These are phyloP conservation scores for Picochlorum sp. DNA, from an alignment of 139 green algal genomes.

Conservation along the genomic window DNA sequence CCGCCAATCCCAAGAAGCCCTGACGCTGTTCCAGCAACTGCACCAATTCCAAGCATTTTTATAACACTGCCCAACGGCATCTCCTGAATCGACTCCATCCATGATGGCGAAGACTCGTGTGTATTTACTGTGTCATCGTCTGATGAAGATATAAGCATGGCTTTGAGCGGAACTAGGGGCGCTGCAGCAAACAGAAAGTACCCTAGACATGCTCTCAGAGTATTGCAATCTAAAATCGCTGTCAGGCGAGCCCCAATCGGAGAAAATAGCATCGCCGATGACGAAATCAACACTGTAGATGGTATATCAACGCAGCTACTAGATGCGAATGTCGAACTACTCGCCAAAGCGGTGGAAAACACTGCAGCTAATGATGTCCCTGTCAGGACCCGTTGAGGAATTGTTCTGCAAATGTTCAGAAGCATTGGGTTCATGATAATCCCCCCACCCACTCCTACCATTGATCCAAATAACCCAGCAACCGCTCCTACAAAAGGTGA, in stretches of 20 bases:
- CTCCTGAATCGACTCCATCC: not conserved
- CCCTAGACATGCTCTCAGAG: conserved; percentile 34
- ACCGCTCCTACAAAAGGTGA: conserved; percentile 26
- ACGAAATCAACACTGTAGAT: conserved; percentile 44
- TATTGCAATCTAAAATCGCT: conserved; percentile 32
- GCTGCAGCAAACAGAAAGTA: conserved; percentile 60
- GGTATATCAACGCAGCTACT: conserved; percentile 41
- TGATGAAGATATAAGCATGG: no score
- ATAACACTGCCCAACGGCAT: conserved; percentile 14
- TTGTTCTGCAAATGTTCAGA: conserved; percentile 43
- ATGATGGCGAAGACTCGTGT: not conserved
- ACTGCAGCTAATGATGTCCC: conserved; percentile 67
- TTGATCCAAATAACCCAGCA: conserved; percentile 60
- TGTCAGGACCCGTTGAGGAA: conserved; percentile 38
- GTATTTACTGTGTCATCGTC: not conserved
- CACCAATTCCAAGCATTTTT: conserved; percentile 35
- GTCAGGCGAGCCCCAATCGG: conserved; percentile 50
- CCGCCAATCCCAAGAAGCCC: conserved; percentile 64
- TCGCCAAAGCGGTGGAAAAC: conserved; percentile 45
- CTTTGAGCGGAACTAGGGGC: conserved; percentile 56
- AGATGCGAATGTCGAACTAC: conserved; percentile 38
- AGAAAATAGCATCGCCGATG: conserved; percentile 40
- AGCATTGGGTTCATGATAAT: conserved; percentile 68
- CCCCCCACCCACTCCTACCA: conserved; percentile 71
- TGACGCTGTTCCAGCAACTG: conserved; percentile 49